Conservation (phyloP, 2,329 filamentous ascomycete species). For the Beauveria bassiana region DNA sequence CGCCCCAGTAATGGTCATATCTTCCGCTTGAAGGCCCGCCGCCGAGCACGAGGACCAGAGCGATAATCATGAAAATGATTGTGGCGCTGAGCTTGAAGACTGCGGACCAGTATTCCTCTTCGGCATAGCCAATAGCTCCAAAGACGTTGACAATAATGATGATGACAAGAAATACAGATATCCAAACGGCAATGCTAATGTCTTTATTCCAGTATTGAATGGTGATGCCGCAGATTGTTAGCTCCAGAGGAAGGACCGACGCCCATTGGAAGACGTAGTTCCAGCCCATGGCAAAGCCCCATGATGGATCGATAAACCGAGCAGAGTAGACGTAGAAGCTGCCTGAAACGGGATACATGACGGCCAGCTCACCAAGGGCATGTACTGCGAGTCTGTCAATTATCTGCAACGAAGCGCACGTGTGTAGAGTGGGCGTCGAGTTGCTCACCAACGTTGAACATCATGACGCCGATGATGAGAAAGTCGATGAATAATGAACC, state of each 20-base stretch:
- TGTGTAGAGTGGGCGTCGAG: background rate
- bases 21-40: constrained; percentile 45
- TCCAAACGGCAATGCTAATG: constrained; percentile 42
- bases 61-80: constrained; percentile 56
- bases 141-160: constrained; percentile 49
- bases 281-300: constrained; percentile 44
- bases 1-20: constrained; percentile 41
- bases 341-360: constrained; percentile 49
- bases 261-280: constrained; percentile 40
- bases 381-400: constrained; percentile 33
- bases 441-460: constrained; percentile 43
- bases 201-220: constrained; percentile 40
- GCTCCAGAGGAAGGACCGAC: constrained; percentile 38
- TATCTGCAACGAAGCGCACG: background rate
- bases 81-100: constrained; percentile 50
- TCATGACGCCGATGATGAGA: constrained; percentile 50
- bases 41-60: constrained; percentile 50
- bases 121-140: constrained; percentile 47
- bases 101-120: constrained; percentile 53
- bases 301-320: constrained; percentile 50
- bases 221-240: constrained; percentile 42
- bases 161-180: constrained; percentile 45
- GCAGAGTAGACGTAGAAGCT: constrained; percentile 51
- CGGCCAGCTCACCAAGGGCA: constrained; percentile 50
- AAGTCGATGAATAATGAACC: constrained; percentile 41